phyloP scores from a whole-genome alignment of 306 rosid genomes.

The Glycine tomentella region DNA sequence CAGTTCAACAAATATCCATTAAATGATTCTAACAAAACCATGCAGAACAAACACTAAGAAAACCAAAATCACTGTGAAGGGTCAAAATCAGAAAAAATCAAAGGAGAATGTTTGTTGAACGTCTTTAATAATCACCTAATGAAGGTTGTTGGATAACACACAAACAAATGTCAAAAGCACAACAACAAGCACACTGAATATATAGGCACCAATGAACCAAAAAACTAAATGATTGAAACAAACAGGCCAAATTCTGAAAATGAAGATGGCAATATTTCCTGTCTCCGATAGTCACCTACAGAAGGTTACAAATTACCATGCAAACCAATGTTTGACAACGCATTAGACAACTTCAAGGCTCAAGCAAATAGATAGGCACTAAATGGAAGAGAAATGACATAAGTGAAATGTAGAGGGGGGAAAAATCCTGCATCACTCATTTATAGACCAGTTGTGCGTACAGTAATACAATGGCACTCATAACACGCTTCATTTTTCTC shows the following conservation, averaged over 20 bases:
- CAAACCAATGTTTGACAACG: not conserved
- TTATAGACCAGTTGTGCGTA: not conserved
- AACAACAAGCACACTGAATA: too few relatives aligned
- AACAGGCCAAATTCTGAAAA: too few relatives aligned
- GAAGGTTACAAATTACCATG: constrained; percentile 3
- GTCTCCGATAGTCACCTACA: too few relatives aligned
- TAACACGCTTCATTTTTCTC: not conserved
- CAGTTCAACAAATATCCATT: constrained; percentile 39
- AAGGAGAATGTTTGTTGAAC: too few relatives aligned
- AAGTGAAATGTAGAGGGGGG: not conserved
- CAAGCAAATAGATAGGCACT: not conserved
- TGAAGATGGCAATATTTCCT: too few relatives aligned
- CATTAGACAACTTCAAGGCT: constrained; percentile 9
- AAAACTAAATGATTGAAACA: too few relatives aligned
- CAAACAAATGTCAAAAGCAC: too few relatives aligned
- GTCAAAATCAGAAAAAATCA: not conserved
- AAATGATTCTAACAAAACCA: constrained; percentile 24
- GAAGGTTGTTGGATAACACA: too few relatives aligned
- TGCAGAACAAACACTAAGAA: constrained; percentile 25
- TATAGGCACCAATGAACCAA: too few relatives aligned
- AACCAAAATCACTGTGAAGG: not conserved
- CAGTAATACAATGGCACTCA: not conserved
- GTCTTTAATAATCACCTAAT: too few relatives aligned
- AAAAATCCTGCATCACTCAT: not conserved
- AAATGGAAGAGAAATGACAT: not conserved